Base-by-base conservation (phyloP, 306 rosid species). In the Trifolium repens region DNA sequence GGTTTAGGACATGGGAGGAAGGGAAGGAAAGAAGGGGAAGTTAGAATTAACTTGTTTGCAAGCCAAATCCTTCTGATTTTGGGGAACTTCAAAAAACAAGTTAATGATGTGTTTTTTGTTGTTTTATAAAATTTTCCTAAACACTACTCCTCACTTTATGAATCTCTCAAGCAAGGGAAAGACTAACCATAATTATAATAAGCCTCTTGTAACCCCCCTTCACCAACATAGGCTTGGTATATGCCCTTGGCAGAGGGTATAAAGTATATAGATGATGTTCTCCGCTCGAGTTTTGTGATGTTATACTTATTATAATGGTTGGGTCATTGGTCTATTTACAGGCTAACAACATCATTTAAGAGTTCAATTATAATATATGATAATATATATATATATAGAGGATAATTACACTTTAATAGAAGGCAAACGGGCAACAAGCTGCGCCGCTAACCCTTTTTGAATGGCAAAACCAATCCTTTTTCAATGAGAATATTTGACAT, bases 401-500 rank as follows among this genome's bases (percentile, higher is more conserved):
- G n/a, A n/a, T n/a, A n/a, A n/a, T n/a, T n/a, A n/a, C n/a, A n/a
- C n/a, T n/a, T n/a, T n/a, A n/a, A n/a, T n/a, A n/a, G n/a, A n/a
- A n/a, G n/a, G n/a, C n/a, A n/a, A n/a, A n/a, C n/a, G n/a, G n/a
- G n/a, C n/a, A n/a, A n/a, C n/a, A n/a, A n/a, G n/a, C n/a, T n/a
- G n/a, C n/a, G n/a, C n/a, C n/a, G n/a, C n/a, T n/a, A n/a, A n/a
- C n/a, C n/a, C n/a, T n/a, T n/a, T n/a, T n/a, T n/a, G n/a, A n/a
- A n/a, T n/a, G n/a, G n/a, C n/a, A n/a, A n/a, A n/a, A n/a, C n/a
- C n/a, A n/a, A n/a, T n/a, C n/a, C n/a, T n/a, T n/a, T n/a, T n/a
- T n/a, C n/a, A 60, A 66, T 14, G 9, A 53, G 34, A 50, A 46
- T 42, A 7, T 67, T 76, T n/a, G 16, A 13, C 74, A 67, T 76